These are phyloP conservation scores for Volvox carteri DNA, from an alignment of 163 green algal genomes.

Conservation along the genomic window DNA sequence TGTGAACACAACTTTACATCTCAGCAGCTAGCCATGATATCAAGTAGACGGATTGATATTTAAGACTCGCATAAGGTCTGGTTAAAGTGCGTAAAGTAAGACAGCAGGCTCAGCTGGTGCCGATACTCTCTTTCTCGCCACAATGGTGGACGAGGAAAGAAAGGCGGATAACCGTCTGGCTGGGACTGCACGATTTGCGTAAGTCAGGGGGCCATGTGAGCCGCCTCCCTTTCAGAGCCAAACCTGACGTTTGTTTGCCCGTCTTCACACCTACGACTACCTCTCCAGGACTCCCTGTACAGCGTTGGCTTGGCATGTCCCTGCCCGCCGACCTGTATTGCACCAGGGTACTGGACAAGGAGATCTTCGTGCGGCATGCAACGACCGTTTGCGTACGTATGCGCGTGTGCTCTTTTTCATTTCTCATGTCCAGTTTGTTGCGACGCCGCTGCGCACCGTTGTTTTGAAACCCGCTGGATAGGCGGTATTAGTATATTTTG, in stretches of 20 bases:
- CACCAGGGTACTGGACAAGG: conserved; percentile 36
- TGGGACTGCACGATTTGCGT: not conserved
- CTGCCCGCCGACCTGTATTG: conserved; percentile 31
- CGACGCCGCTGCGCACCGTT: too few relatives aligned
- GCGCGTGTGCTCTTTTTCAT: not conserved
- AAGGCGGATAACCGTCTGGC: not conserved
- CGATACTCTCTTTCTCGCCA: not conserved
- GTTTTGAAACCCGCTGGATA: too few relatives aligned
- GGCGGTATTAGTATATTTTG: too few relatives aligned
- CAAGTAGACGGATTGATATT: too few relatives aligned
- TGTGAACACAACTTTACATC: too few relatives aligned
- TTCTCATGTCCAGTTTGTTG: not conserved
- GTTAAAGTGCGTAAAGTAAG: too few relatives aligned
- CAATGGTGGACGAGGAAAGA: conserved; percentile 5
- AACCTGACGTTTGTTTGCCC: conserved; percentile 11
- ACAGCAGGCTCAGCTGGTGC: too few relatives aligned
- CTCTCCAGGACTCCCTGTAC: conserved; percentile 41
- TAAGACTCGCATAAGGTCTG: too few relatives aligned
- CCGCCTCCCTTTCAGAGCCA: conserved; percentile 9
- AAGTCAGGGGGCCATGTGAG: not conserved
- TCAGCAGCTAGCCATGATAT: too few relatives aligned
- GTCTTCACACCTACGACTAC: not conserved
- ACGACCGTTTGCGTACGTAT: not conserved
- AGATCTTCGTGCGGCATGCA: conserved; percentile 19
- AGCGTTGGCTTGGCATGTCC: conserved; percentile 15